Evolutionary conservation across 257 asterid genomes (phyloP).

Genomic region (Capsicum rhomboideum): DNA sequence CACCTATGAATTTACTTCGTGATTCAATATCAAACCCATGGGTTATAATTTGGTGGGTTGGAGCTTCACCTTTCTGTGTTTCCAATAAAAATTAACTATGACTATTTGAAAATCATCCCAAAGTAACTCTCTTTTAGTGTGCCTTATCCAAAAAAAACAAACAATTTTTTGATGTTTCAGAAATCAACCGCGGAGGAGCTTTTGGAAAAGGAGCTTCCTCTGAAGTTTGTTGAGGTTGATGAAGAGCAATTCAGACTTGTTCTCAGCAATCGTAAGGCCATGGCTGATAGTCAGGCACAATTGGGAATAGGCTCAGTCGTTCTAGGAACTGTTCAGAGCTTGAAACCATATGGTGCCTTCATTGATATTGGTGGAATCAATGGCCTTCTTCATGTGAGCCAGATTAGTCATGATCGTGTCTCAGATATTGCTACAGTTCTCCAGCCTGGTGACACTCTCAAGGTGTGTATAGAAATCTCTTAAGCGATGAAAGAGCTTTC

Average conservation of each 20-base stretch:
- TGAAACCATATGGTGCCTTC: constrained; percentile 97
- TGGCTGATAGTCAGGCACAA: constrained; percentile 97
- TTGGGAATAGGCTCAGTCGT: constrained; percentile 95
- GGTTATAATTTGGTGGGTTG: not conserved
- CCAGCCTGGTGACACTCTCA: constrained; percentile 90
- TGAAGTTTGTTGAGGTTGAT: constrained; percentile 85
- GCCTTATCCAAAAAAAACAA: not conserved
- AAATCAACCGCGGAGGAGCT: constrained; percentile 91
- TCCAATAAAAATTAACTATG: not conserved
- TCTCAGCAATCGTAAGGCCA: constrained; percentile 94
- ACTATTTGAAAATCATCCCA: not conserved
- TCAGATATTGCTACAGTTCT: constrained; percentile 85
- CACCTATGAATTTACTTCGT: not conserved
- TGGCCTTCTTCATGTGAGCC: constrained; percentile 94
- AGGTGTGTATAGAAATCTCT: constrained; percentile 33
- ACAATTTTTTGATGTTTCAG: constrained; percentile 26
- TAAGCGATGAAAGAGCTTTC: constrained; percentile 1
- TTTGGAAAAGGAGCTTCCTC: constrained; percentile 74
- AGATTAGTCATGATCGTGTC: constrained; percentile 93
- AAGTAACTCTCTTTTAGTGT: not conserved
- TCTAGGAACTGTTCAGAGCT: constrained; percentile 86
- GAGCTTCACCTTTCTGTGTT: not conserved
- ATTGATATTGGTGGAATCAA: constrained; percentile 93
- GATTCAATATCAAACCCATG: not conserved
- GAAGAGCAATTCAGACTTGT: constrained; percentile 82